Evolutionary conservation across 2,329 filamentous ascomycete genomes (phyloP).

Genomic region (Alternaria sp.): DNA sequence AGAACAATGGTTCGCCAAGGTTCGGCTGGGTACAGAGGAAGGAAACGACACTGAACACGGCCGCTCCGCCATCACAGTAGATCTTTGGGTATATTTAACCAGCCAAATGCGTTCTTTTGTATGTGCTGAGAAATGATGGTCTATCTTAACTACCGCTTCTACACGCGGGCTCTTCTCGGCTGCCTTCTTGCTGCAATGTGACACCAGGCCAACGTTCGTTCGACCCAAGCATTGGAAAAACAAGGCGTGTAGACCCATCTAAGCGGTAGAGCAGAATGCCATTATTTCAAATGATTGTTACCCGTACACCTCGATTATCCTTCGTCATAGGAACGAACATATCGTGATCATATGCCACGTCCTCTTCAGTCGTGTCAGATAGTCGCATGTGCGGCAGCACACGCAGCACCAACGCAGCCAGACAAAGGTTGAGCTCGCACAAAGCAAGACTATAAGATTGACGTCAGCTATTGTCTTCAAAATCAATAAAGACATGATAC

Average conservation of each 20-base stretch:
- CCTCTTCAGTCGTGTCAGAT: constrained; percentile 32
- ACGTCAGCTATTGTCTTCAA: background rate
- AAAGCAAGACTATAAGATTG: constrained; percentile 29
- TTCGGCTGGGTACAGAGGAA: constrained; percentile 38
- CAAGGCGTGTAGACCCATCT: background rate
- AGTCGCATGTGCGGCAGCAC: constrained; percentile 38
- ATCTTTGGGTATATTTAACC: background rate
- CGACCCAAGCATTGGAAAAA: background rate
- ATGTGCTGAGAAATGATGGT: background rate
- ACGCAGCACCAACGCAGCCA: constrained; percentile 33
- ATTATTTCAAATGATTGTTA: constrained; percentile 20
- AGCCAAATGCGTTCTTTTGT: background rate
- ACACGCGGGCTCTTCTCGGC: background rate
- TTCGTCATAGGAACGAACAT: constrained; percentile 43
- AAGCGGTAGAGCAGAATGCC: background rate
- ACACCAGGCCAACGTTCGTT: background rate
- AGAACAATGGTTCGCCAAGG: constrained; percentile 25
- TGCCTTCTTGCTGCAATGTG: background rate
- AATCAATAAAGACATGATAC: background rate
- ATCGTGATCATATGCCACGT: constrained; percentile 37
- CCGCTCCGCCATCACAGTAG: constrained; percentile 26
- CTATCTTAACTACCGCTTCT: background rate
- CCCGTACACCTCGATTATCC: constrained; percentile 33
- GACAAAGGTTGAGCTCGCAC: constrained; percentile 34
- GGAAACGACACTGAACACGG: constrained; percentile 30